phyloP scores from a whole-genome alignment of 2,329 filamentous ascomycete genomes.

The Xylaria arbuscula region DNA sequence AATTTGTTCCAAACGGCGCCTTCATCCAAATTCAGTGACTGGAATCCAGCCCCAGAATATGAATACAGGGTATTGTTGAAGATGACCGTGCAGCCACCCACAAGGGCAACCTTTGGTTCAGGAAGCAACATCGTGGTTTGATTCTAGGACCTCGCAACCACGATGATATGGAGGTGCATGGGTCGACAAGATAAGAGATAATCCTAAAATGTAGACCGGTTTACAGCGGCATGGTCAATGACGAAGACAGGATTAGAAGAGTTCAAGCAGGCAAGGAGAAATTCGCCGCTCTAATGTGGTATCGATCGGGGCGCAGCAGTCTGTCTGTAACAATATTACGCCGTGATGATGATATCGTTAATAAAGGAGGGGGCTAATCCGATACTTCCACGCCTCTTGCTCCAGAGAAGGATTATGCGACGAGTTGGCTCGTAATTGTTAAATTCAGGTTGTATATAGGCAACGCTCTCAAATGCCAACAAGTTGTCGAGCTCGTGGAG shows the following conservation, averaged over 20 bases:
- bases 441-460: slow-evolving; percentile 1
- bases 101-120: slow-evolving; percentile 74
- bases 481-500: slow-evolving; percentile 19
- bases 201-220: slow-evolving; percentile 33
- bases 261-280: background rate
- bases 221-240: slow-evolving; percentile 45
- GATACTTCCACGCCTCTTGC: slow-evolving; percentile 3
- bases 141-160: slow-evolving; percentile 23
- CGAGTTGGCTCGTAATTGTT: slow-evolving; percentile 8
- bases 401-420: slow-evolving; percentile 11
- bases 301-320: slow-evolving; percentile 40
- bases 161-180: slow-evolving; percentile 6
- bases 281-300: slow-evolving; percentile 23
- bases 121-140: slow-evolving; percentile 73
- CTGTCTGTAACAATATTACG: slow-evolving; percentile 33
- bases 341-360: slow-evolving; percentile 13
- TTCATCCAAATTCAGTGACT: slow-evolving; percentile 74
- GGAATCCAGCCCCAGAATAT: slow-evolving; percentile 79
- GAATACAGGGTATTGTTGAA: slow-evolving; percentile 86
- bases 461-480: slow-evolving; percentile 9
- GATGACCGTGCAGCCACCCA: slow-evolving; percentile 83
- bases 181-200: slow-evolving; percentile 32
- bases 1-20: slow-evolving; percentile 79
- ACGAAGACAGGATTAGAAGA: slow-evolving; percentile 15
- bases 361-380: slow-evolving; percentile 14